These are phyloP conservation scores for Pseudocercospora fijiensis DNA, from an alignment of 2,329 filamentous ascomycete genomes.

Conservation along the genomic window DNA sequence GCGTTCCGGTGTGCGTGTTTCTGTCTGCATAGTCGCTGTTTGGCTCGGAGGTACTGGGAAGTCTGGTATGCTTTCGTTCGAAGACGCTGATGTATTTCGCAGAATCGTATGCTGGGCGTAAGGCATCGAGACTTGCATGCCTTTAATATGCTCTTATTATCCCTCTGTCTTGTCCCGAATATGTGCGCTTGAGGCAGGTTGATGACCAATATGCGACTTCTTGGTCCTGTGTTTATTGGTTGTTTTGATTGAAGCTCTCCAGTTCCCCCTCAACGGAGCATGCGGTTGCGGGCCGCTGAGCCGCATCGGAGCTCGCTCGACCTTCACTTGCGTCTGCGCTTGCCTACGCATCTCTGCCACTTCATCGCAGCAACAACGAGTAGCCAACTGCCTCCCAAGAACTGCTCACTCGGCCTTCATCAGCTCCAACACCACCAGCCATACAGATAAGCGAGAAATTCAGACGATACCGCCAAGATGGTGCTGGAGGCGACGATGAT, in stretches of 20 bases:
- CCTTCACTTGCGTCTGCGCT: background rate
- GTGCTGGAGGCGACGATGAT: conserved; percentile 99
- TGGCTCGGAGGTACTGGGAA: conserved; percentile 15
- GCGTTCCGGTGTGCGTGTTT: conserved; percentile 24
- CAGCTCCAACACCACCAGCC: background rate
- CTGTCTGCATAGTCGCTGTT: conserved; percentile 15
- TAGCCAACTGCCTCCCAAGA: background rate
- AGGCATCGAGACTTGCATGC: background rate
- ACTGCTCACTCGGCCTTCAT: background rate
- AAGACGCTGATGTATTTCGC: conserved; percentile 4
- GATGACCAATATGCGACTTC: background rate
- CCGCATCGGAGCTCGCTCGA: background rate
- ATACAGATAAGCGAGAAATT: background rate
- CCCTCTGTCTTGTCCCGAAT: background rate
- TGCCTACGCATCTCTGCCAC: background rate
- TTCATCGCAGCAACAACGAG: background rate
- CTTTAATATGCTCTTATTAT: background rate
- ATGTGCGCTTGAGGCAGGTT: background rate
- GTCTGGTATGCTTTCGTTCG: conserved; percentile 14
- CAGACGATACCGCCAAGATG: conserved; percentile 66
- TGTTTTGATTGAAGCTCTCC: conserved; percentile 3
- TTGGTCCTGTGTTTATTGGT: conserved; percentile 5
- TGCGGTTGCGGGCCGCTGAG: background rate
- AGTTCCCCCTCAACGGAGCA: background rate
- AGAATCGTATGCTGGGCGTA: conserved; percentile 2